Percentiles rank a stretch among this genome's conserved stretches.
Conservation (phyloP, 1,284 basidiomycete species). For the Puccinia novopanici region DNA sequence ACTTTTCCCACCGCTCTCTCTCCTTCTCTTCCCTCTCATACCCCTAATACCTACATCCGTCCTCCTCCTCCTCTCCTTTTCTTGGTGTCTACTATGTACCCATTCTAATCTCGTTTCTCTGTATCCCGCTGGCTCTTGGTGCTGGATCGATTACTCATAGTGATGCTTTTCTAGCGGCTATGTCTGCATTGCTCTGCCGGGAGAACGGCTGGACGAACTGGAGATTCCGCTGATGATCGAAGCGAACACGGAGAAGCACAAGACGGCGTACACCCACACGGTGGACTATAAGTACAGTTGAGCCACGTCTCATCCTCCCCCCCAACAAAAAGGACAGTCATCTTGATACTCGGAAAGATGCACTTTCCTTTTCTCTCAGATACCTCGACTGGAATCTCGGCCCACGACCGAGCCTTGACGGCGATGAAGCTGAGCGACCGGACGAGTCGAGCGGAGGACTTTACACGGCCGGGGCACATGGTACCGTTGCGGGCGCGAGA, state of each 20-base stretch:
- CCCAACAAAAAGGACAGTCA: neutral
- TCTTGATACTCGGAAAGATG: neutral
- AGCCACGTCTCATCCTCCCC: neutral
- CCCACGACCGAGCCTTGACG: constrained; percentile 87
- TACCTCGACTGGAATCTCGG: constrained; percentile 94
- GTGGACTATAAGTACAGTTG: constrained; percentile 83
- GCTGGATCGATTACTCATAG: neutral
- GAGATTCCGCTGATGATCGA: constrained; percentile 90
- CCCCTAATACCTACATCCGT: neutral
- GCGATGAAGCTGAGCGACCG: constrained; percentile 73
- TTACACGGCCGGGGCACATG: constrained; percentile 91
- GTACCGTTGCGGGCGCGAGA: constrained; percentile 83
- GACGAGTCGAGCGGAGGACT: constrained; percentile 68
- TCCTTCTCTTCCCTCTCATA: neutral
- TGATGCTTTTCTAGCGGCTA: constrained; percentile 71
- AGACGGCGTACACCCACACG: constrained; percentile 96
- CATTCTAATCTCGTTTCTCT: neutral
- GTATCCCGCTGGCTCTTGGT: neutral
- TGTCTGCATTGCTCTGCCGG: constrained; percentile 84
- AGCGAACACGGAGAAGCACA: constrained; percentile 84
- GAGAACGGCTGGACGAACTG: constrained; percentile 74
- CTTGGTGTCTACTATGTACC: neutral
- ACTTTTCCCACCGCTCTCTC: neutral
- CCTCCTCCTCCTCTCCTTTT: neutral
- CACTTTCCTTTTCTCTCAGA: constrained; percentile 62